These are phyloP conservation scores for Pyrenopolyporus hunteri DNA, from an alignment of 495 filamentous ascomycete genomes.

Conservation along the genomic window DNA sequence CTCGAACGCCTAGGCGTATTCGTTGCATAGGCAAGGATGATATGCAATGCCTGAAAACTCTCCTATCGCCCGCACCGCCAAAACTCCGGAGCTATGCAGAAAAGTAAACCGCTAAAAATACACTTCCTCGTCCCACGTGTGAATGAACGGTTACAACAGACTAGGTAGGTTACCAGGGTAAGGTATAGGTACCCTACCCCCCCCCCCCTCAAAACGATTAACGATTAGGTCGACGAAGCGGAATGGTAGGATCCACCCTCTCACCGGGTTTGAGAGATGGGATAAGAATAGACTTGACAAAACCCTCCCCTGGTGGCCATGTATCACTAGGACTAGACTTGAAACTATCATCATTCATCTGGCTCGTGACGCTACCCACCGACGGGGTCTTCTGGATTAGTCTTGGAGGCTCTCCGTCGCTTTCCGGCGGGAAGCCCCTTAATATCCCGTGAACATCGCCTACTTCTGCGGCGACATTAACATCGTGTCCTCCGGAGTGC, in stretches of 20 bases:
- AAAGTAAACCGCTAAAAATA: slow-evolving; percentile 15
- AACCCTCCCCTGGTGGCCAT: not conserved
- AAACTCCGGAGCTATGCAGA: slow-evolving; percentile 36
- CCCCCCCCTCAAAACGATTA: too few species aligned
- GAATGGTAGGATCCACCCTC: slow-evolving; percentile 36
- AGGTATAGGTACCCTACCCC: too few species aligned
- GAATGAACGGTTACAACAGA: slow-evolving; percentile 1
- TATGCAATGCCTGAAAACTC: not conserved
- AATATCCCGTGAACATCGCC: not conserved
- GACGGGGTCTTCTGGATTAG: not conserved
- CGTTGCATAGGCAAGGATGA: not conserved
- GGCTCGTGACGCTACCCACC: not conserved
- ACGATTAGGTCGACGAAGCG: slow-evolving; percentile 35
- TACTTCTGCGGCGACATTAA: not conserved
- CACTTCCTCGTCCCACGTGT: slow-evolving; percentile 1
- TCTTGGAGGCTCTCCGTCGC: not conserved
- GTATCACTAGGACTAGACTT: not conserved
- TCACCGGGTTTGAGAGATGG: slow-evolving; percentile 29
- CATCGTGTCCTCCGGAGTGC: not conserved
- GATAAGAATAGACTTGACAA: slow-evolving; percentile 15
- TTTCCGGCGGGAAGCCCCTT: not conserved
- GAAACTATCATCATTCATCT: not conserved
- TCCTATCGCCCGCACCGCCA: slow-evolving; percentile 1
- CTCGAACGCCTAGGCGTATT: not conserved
- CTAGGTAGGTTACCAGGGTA: too few species aligned